These are phyloP conservation scores for Suhomyces panamericanus DNA, from an alignment of 1,139 yeast species.

Conservation along the genomic window DNA sequence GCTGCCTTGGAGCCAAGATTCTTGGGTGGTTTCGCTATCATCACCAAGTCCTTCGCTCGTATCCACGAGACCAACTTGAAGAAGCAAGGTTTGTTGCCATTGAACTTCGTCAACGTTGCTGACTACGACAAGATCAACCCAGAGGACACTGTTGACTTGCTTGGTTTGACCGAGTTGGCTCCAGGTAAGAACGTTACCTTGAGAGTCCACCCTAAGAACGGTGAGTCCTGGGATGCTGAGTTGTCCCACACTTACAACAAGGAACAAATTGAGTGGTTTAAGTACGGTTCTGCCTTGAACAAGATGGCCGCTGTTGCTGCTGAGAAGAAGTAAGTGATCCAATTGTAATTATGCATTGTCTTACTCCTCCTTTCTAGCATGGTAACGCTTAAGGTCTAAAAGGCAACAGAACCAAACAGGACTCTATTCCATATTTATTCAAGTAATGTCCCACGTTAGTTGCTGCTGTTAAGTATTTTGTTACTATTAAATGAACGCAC, in stretches of 20 bases:
- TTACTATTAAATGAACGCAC: conserved; percentile 5
- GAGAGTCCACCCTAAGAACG: conserved; percentile 89
- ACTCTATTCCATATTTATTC: conserved; percentile 11
- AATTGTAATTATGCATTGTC: conserved; percentile 1
- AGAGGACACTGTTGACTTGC: conserved; percentile 83
- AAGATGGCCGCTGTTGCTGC: conserved; percentile 70
- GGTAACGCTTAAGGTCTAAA: conserved; percentile 5
- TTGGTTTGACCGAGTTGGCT: conserved; percentile 82
- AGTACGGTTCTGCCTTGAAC: conserved; percentile 98
- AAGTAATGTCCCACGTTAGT: conserved; percentile 9
- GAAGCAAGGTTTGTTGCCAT: conserved; percentile 68
- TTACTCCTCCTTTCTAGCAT: conserved; percentile 4
- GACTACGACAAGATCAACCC: conserved; percentile 95
- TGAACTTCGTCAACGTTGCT: conserved; percentile 83
- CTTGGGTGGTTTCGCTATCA: conserved; percentile 97
- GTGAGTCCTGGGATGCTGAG: conserved; percentile 80
- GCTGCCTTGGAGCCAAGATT: conserved; percentile 99
- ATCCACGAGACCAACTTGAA: conserved; percentile 55
- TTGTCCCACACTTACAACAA: conserved; percentile 93
- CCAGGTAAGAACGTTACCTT: conserved; percentile 89
- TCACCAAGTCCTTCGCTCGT: conserved; percentile 97
- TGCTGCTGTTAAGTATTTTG: conserved; percentile 5
- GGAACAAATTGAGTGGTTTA: conserved; percentile 99
- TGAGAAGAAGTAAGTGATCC: conserved; percentile 8
- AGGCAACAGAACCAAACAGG: conserved; percentile 9